Evolutionary conservation across 306 rosid genomes (phyloP), one percentile per base, ranked within the genome.

Genomic region (Vigna nakashimae): DNA sequence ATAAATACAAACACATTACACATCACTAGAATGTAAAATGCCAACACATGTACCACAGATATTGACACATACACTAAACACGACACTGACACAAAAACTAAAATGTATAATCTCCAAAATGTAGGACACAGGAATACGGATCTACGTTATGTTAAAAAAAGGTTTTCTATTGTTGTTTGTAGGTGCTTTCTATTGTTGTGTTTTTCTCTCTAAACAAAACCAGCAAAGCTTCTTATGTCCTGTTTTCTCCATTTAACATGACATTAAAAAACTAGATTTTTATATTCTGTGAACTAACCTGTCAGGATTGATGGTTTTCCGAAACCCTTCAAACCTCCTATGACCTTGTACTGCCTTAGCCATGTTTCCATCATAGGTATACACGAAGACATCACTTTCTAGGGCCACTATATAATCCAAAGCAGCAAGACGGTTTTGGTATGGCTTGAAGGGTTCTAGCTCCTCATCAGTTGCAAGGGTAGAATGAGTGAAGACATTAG

Each of bases 341-440:
- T 96, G 99, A 16, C 99, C 99, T 67, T 96, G 99, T 66, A 96
- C 98, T 9, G 98, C 96, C 87, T 92, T 96, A 8, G 99, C 99
- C 99, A 96, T 96, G 81, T 96, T 96, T 76, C 99, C 99, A 68
- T 96, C 98, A 16, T 96, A 96, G 10, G 99, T 93, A 68, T 96
- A 96, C 40, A 88, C 97, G 85, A 96, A 96, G 16, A 88, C 99
- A 76, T 96, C 97, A 55, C 99, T 96, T 80, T 96, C 94, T 42
- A 88, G 84, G 4, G 99, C 99, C 75, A 91, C 86, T 12, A 96
- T 90, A 69, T 96, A 83, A 76, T 96, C 99, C 92, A 96, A 86
- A 22, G 98, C 98, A 0, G 99, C 99, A 7, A 96, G 97, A 42
- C 94, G 99, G 69, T 96, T 96, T 69, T 96, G 99, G 30, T 90